phyloP scores from a whole-genome alignment of 2,329 filamentous ascomycete species.

The Grosmannia serpens region DNA sequence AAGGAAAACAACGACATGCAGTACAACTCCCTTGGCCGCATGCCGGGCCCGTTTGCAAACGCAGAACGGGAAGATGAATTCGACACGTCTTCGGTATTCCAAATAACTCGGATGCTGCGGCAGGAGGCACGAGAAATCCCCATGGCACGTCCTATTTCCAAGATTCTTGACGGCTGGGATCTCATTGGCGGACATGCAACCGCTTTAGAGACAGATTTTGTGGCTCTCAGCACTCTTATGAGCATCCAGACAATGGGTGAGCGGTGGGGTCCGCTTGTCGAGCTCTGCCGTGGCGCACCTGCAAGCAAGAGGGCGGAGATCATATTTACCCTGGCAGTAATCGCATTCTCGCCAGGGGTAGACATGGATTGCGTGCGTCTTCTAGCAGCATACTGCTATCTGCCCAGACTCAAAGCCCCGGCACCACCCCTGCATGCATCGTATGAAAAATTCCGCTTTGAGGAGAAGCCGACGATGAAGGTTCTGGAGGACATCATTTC shows the following conservation, averaged over 20 bases:
- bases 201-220: background rate
- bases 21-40: constrained; percentile 1
- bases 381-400: constrained; percentile 31
- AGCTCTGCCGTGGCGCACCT: constrained; percentile 7
- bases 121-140: background rate
- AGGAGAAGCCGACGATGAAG: background rate
- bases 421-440: constrained; percentile 14
- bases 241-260: background rate
- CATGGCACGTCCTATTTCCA: background rate
- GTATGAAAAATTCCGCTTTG: constrained; percentile 1
- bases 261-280: constrained; percentile 17
- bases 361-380: constrained; percentile 18
- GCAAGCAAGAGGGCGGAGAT: constrained; percentile 2
- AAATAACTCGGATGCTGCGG: background rate
- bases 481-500: background rate
- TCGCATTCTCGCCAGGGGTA: constrained; percentile 15
- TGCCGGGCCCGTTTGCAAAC: background rate
- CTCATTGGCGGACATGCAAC: background rate
- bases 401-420: constrained; percentile 26
- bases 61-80: background rate
- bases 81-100: background rate
- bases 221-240: background rate
- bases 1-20: background rate
- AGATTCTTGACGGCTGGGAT: background rate
- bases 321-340: constrained; percentile 16